A percentile compares a stretch with the other conserved stretches of the same genome.
These are phyloP conservation scores for Entoloma clypeatum DNA, from an alignment of 1,284 basidiomycete genomes.

Conservation along the genomic window DNA sequence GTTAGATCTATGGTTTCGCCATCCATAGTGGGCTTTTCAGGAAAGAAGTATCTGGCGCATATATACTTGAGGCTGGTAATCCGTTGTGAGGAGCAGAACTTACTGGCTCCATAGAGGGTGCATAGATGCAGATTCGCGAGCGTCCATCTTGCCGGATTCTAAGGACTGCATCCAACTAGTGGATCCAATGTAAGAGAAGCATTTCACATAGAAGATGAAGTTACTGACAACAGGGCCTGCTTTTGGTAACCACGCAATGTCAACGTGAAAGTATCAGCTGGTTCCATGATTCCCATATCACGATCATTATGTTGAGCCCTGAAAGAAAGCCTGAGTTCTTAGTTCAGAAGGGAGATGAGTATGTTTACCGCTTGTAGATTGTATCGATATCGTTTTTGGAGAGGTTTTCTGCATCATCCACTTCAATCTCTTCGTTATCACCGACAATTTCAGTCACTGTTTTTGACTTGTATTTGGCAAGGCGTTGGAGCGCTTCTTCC, in stretches of 20 bases:
- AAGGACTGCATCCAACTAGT: slow-evolving; percentile 89
- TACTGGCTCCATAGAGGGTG: slow-evolving; percentile 96
- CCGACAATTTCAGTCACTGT: slow-evolving; percentile 56
- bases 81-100: slow-evolving; percentile 4
- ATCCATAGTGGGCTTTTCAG: slow-evolving; percentile 47
- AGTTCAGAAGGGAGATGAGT: neutral
- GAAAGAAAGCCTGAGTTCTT: slow-evolving; percentile 2
- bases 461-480: slow-evolving; percentile 35
- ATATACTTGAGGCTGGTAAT: neutral
- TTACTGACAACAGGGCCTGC: slow-evolving; percentile 75
- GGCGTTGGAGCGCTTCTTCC: slow-evolving; percentile 40
- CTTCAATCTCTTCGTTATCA: slow-evolving; percentile 65
- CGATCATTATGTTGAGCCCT: slow-evolving; percentile 85
- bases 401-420: slow-evolving; percentile 76
- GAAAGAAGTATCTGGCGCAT: slow-evolving; percentile 60
- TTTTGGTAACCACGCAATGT: slow-evolving; percentile 89
- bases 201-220: neutral
- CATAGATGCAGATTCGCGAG: slow-evolving; percentile 71
- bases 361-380: slow-evolving; percentile 73
- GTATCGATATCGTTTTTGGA: slow-evolving; percentile 73
- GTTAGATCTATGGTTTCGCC: slow-evolving; percentile 65
- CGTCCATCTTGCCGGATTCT: slow-evolving; percentile 70
- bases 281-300: slow-evolving; percentile 78
- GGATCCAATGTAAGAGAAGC: slow-evolving; percentile 5
- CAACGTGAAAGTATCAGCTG: slow-evolving; percentile 76